Evolutionary conservation across 139 green algal species (phyloP).

Genomic region (Bryopsis sp.): DNA sequence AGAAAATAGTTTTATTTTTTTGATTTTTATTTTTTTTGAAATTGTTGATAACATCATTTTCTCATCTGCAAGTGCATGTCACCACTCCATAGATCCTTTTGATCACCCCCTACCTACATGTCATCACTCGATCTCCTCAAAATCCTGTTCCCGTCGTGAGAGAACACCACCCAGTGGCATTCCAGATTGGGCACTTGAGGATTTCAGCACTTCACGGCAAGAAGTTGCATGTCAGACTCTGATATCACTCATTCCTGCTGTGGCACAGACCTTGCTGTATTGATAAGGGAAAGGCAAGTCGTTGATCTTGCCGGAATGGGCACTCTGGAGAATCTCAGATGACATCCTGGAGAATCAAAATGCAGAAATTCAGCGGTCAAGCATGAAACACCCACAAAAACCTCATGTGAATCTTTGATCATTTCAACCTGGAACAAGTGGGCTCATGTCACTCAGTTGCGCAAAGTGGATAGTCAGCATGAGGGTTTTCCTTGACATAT

Average conservation of each 20-base stretch:
- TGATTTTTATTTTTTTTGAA: too few species aligned
- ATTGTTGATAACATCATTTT: too few species aligned
- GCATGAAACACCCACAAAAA: too few species aligned
- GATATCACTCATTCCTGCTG: constrained; percentile 49
- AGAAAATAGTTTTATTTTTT: too few species aligned
- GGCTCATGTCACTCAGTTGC: not conserved
- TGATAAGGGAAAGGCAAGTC: constrained; percentile 57
- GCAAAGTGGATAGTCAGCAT: too few species aligned
- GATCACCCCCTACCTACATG: constrained; percentile 17
- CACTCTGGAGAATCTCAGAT: constrained; percentile 60
- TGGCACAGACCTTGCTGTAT: constrained; percentile 68
- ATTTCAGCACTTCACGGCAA: constrained; percentile 70
- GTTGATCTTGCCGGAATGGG: constrained; percentile 55
- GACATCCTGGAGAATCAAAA: constrained; percentile 44
- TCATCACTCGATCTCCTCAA: constrained; percentile 69
- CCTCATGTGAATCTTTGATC: too few species aligned
- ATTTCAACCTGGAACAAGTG: not conserved
- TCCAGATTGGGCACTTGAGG: constrained; percentile 65
- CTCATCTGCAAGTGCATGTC: constrained; percentile 2
- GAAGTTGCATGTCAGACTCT: constrained; percentile 64
- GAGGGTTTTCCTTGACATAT: too few species aligned
- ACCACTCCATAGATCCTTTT: too few species aligned
- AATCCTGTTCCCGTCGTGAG: constrained; percentile 55
- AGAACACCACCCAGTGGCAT: constrained; percentile 65
- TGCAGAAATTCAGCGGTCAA: too few species aligned